Conservation (phyloP, 345 rosid genomes). For the rapeseed (Brassica napus) region Da-Ae NC_063445.1:6547001-6547500, state of each 20-base stretch:
- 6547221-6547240: constrained; percentile 45
- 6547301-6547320: not conserved
- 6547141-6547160: constrained; percentile 51
- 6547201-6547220: constrained; percentile 98
- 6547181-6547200: constrained; percentile 77
- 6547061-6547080: constrained; percentile 70
- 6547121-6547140: constrained; percentile 49
- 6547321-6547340: not conserved
- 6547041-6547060: constrained; percentile 60
- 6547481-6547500: not conserved
- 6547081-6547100: constrained; percentile 48
- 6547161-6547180: constrained; percentile 57
- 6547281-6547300: not conserved
- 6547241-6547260: constrained; percentile 40
- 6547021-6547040: constrained; percentile 54
- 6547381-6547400: not conserved
- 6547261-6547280: constrained; percentile 11
- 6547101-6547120: constrained; percentile 42
- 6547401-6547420: not conserved
- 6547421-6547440: not conserved
- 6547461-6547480: not conserved
- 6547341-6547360: not conserved
- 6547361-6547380: not conserved
- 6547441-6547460: not conserved
- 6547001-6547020: constrained; percentile 70